Evolutionary conservation across 2,329 filamentous ascomycete species (phyloP), one percentile per base, ranked within the genome.

Genomic region (Hypomyces rosellus): DNA sequence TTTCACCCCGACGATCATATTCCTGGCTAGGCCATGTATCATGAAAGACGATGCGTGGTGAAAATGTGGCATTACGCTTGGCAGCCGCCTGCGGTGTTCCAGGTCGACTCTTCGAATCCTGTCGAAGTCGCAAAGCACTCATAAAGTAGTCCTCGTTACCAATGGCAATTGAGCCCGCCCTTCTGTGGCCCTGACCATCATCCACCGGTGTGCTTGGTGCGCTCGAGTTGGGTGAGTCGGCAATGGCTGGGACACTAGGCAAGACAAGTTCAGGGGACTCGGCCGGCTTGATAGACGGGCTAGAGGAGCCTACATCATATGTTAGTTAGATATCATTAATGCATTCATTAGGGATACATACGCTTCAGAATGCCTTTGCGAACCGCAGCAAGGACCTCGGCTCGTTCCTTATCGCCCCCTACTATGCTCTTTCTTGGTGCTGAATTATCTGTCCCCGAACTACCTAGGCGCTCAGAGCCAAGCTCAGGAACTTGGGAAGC

Each of bases 361-460:
- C 90, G 88, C 72, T 99, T 99, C 49, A 99, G 70, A 45, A 99
- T 99, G 45, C 93, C 93, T 72, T 96, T 96, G 63, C 89, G 89
- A 44, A 97, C 89, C 6, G 90, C 89, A 16, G 91, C 89, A 40
- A 97, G 78, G 14, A 96, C 87, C 65, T 97, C 92, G 1, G 91
- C 89, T 55, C 92, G 84, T 63, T 97, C 93, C 62, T 77, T 86
- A 57, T 97, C 93, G 25, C 89, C 88, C 37, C 91, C 92, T 43
- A 96, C 78, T 60, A 96, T 95, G 71, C 90, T 97, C 74, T 88
- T 92, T 57, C 91, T 82, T 13, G 84, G 74, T 18, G 74, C 73
- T 18, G 85, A 81, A 48, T 75, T 79, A 25, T 85, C 81, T 1
- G 80, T 82, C 8, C 76, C 75, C 3, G 79, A 77, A 56, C 77